These are phyloP conservation scores for Scutellaria minor DNA, from an alignment of 257 asterid genomes.

Conservation along the genomic window DNA sequence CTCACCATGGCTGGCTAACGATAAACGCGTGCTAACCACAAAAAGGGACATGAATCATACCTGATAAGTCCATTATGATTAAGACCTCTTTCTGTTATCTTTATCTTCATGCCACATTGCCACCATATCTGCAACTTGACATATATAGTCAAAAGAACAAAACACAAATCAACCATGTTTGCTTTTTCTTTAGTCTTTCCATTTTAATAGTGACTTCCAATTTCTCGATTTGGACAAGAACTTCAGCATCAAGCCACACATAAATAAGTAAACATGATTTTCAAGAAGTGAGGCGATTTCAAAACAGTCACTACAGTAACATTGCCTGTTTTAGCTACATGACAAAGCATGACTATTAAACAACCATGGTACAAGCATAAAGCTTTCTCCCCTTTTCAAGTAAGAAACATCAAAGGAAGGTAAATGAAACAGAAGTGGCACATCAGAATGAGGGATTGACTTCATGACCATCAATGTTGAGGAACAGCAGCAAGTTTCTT, in stretches of 20 bases:
- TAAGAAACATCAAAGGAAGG: neutral
- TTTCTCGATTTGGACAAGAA: slow-evolving; percentile 33
- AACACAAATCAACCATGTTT: slow-evolving; percentile 2
- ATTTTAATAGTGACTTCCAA: slow-evolving; percentile 30
- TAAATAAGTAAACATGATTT: neutral
- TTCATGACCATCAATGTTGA: no score
- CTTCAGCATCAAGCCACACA: slow-evolving; percentile 11
- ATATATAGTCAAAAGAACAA: neutral
- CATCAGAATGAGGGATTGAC: neutral
- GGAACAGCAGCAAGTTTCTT: slow-evolving; percentile 2
- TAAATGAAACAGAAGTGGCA: neutral
- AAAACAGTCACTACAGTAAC: neutral
- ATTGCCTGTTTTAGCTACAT: slow-evolving; percentile 24
- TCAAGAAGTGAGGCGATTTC: neutral
- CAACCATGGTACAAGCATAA: neutral
- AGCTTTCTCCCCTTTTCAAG: neutral
- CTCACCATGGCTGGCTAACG: slow-evolving; percentile 28
- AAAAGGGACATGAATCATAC: slow-evolving; percentile 37
- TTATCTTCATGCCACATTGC: slow-evolving; percentile 31
- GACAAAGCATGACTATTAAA: slow-evolving; percentile 21
- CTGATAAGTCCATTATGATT: slow-evolving; percentile 34
- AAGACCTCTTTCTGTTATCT: slow-evolving; percentile 31
- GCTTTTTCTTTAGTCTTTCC: slow-evolving; percentile 24
- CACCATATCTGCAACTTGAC: slow-evolving; percentile 37
- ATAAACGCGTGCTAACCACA: slow-evolving; percentile 41